These are phyloP conservation scores for Gremmenia infestans DNA, from an alignment of 2,329 filamentous ascomycete genomes.

Conservation along the genomic window DNA sequence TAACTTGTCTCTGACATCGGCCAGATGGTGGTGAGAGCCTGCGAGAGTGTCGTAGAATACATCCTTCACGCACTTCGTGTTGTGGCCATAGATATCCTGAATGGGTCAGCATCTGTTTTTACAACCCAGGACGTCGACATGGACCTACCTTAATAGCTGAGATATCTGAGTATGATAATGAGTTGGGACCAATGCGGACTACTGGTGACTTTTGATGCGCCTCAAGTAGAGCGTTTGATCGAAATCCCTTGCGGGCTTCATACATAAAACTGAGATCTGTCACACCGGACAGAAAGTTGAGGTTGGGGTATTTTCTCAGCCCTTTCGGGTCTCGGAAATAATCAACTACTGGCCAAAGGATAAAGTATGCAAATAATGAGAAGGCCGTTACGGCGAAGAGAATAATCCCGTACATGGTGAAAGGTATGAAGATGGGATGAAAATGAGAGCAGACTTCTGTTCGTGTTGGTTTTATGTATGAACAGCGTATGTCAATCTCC, in stretches of 20 bases:
- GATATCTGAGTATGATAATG: slow-evolving; percentile 37
- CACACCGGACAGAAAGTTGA: slow-evolving; percentile 40
- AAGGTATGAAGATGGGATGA: too few relatives aligned
- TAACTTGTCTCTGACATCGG: slow-evolving; percentile 46
- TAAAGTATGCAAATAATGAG: slow-evolving; percentile 31
- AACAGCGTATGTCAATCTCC: too few relatives aligned
- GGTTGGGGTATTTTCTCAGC: slow-evolving; percentile 42
- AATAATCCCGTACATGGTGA: too few relatives aligned
- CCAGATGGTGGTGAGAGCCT: slow-evolving; percentile 46
- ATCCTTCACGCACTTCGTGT: slow-evolving; percentile 46
- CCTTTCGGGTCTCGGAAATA: slow-evolving; percentile 45
- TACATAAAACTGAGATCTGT: slow-evolving; percentile 44
- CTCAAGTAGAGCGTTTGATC: slow-evolving; percentile 38
- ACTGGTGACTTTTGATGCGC: slow-evolving; percentile 43
- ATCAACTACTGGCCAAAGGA: slow-evolving; percentile 36
- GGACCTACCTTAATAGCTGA: slow-evolving; percentile 36
- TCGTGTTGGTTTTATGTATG: too few relatives aligned
- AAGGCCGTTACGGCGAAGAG: too few relatives aligned
- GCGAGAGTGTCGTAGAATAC: slow-evolving; percentile 40
- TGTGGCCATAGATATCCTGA: slow-evolving; percentile 47
- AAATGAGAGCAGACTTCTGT: too few relatives aligned
- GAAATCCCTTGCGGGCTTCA: slow-evolving; percentile 38
- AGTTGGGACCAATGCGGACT: slow-evolving; percentile 42
- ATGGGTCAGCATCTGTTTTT: background rate
- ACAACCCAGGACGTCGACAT: background rate